These are phyloP conservation scores for Blattamonas nauphoetae DNA, from an alignment of 78 protist species.

Conservation along the genomic window DNA sequence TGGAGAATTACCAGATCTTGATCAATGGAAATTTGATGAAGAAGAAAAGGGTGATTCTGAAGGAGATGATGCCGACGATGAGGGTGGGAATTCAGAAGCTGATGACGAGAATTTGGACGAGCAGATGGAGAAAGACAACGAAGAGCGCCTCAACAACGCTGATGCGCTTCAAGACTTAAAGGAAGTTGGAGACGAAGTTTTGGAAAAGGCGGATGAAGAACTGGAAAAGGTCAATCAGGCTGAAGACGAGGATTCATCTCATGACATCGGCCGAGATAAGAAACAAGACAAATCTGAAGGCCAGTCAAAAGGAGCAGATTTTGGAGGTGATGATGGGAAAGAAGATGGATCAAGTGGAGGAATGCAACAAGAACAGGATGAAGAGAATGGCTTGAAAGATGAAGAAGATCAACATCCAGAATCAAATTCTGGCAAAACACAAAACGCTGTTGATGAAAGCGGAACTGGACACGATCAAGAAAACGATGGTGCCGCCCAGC, in stretches of 20 bases:
- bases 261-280: background rate
- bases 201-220: background rate
- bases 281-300: background rate
- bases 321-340: background rate
- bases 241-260: slow-evolving; percentile 13
- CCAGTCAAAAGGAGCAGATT: slow-evolving; percentile 1
- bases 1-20: slow-evolving; percentile 5
- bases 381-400: slow-evolving; percentile 41
- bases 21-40: background rate
- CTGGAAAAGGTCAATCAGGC: background rate
- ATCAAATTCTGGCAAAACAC: slow-evolving; percentile 15
- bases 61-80: slow-evolving; percentile 15
- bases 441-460: background rate
- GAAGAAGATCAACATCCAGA: slow-evolving; percentile 34
- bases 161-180: background rate
- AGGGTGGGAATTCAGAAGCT: background rate
- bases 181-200: background rate
- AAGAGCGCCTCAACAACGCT: background rate
- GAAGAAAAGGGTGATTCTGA: background rate
- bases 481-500: background rate
- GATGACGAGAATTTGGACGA: slow-evolving; percentile 30
- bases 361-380: slow-evolving; percentile 24
- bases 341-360: slow-evolving; percentile 11
- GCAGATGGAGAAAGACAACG: slow-evolving; percentile 20
- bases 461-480: slow-evolving; percentile 6